Evolutionary conservation across 129 eudicot genomes (phyloP).

Genomic region (Heracleum sosnowskyi): DNA sequence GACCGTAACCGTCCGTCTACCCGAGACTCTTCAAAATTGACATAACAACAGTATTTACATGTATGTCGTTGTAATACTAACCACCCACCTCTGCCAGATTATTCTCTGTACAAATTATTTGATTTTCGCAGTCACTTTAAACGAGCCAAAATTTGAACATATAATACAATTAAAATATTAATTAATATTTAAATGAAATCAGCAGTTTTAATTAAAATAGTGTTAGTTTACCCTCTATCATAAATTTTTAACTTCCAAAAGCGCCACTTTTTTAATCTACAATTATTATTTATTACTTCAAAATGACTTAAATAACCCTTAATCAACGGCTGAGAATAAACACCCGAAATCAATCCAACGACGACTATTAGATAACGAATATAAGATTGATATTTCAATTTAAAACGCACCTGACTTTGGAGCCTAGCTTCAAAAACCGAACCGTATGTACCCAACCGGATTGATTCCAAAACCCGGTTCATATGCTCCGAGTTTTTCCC

Average conservation of each 20-base stretch:
- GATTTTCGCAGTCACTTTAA: too few species aligned
- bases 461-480: slow-evolving; percentile 27
- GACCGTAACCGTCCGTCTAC: too few species aligned
- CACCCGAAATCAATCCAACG: not conserved
- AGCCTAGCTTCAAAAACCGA: slow-evolving; percentile 53
- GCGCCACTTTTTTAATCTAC: not conserved
- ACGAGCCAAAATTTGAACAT: too few species aligned
- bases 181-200: too few species aligned
- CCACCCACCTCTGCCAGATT: too few species aligned
- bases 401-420: slow-evolving; percentile 45
- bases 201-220: too few species aligned
- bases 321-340: not conserved
- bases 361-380: not conserved
- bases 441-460: slow-evolving; percentile 39
- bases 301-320: not conserved
- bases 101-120: too few species aligned
- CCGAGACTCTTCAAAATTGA: not conserved
- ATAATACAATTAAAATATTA: too few species aligned
- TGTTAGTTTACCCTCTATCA: not conserved
- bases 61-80: too few species aligned
- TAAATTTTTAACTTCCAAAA: not conserved
- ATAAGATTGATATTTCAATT: slow-evolving; percentile 4
- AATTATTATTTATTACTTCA: not conserved
- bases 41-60: not conserved
- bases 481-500: slow-evolving; percentile 43